Conservation (phyloP, 208 protist species). For the Leptomonas pyrrhocoris region DNA sequence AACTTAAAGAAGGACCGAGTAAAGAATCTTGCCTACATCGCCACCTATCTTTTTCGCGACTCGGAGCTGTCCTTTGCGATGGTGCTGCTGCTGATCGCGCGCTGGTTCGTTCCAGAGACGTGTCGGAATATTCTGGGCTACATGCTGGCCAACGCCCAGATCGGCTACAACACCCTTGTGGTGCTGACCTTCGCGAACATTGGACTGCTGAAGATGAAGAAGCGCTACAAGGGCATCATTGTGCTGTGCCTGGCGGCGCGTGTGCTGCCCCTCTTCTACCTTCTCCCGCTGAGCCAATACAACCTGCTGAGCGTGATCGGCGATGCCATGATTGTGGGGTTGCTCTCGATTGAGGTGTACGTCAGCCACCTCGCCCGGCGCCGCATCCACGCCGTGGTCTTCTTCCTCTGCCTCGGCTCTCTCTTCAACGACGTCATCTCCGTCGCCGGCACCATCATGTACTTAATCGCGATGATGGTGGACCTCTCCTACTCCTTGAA, state of each 20-base stretch:
- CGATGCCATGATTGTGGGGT: slow-evolving; percentile 83
- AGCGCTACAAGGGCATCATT: slow-evolving; percentile 68
- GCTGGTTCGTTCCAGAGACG: slow-evolving; percentile 50
- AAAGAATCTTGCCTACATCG: slow-evolving; percentile 78
- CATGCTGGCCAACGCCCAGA: slow-evolving; percentile 31
- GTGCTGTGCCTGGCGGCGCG: slow-evolving; percentile 64
- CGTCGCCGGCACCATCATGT: slow-evolving; percentile 62
- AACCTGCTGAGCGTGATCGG: slow-evolving; percentile 77
- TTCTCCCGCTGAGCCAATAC: slow-evolving; percentile 75
- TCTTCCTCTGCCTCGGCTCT: slow-evolving; percentile 82
- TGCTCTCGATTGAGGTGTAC: slow-evolving; percentile 89
- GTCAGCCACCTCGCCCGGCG: slow-evolving; percentile 83
- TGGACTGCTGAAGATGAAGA: slow-evolving; percentile 65
- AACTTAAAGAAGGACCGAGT: slow-evolving; percentile 78
- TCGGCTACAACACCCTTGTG: slow-evolving; percentile 56
- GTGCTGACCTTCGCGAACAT: slow-evolving; percentile 71
- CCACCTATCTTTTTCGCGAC: slow-evolving; percentile 82
- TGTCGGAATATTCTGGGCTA: slow-evolving; percentile 20
- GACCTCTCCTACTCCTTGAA: slow-evolving; percentile 89
- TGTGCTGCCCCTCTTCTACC: slow-evolving; percentile 78
- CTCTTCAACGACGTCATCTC: slow-evolving; percentile 88
- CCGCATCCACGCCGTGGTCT: slow-evolving; percentile 85
- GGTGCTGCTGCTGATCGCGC: slow-evolving; percentile 60
- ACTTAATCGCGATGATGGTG: slow-evolving; percentile 82
- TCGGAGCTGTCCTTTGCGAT: slow-evolving; percentile 79